Evolutionary conservation across 1,284 basidiomycete genomes (phyloP), one percentile per base, ranked within the genome.

Genomic region (Mrakiaceae sp.): DNA sequence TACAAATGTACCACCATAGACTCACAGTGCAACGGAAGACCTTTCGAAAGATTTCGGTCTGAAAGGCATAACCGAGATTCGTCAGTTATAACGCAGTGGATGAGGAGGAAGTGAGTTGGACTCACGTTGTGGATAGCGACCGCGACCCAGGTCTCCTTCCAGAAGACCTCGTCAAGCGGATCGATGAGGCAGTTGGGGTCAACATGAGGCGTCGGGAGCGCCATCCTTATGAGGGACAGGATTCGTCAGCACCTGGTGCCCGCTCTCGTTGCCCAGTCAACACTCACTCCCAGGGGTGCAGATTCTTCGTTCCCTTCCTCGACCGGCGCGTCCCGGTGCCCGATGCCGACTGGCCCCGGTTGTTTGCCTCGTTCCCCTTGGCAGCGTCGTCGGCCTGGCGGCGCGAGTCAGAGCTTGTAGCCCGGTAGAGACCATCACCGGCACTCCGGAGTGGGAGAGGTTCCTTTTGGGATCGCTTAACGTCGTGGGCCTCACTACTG

Each of bases 11-110:
- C 27, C 27, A 27, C 27, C 27, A 27, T 27, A 16, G 9, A 70
- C 72, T 71, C 62, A 74, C 72, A 55, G 92, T 80, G 58, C 88
- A 87, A 71, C 91, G 86, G 79, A 97, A 97, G 0, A 96, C 91
- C 54, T 89, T 93, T 64, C 91, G 85, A 78, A 84, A 95, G 68
- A 95, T 90, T 74, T 94, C 89, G 67, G 93, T 97, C 88, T 95
- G 67, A 58, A 72, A 42, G 66, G 68, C 14, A 65, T 60, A 49
- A 39, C 16, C 55, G 16, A 66, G 67, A 61, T 60, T 6, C 2
- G 7, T 27, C 42, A 16, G 16, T 44, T 2, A 56, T 7, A 7
- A 10, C 42, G 6, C 5, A 3, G 10, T 39, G 54, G 8, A 50
- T 70, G 39, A 70, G 49, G 7, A 62, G 44, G 46, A 60, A 66